Evolutionary conservation across 495 filamentous ascomycete genomes (phyloP), one percentile per base, ranked within the genome.

Genomic region (Bacidia gigantensis): DNA sequence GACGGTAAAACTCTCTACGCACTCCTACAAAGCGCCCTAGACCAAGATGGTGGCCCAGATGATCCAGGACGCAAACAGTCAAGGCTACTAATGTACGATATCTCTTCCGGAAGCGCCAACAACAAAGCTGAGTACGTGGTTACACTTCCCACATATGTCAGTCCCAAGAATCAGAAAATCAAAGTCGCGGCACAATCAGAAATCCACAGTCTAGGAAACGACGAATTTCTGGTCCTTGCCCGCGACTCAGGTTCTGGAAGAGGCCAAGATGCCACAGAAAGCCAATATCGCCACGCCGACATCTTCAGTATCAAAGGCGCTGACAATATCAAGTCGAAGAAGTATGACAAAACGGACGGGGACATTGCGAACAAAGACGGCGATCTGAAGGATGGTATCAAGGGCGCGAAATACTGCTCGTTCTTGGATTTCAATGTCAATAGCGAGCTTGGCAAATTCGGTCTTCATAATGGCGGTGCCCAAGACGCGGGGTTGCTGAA

Each of bases 381-480:
- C 17, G 64, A 69, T 5, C 62, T 88, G 22, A 70, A 82, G 11
- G 17, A 62, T 0, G 72, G 63, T 14, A 77, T 89, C 58, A 78
- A 64, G 2, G 72, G 81, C 0, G 83, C 80, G 1, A 68, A 70
- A 52, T 82, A 85, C 57, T 92, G 84, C 62, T 59, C 74, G 2
- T 89, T 83, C 63, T 55, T 89, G 32, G 81, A 88, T 63, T 85
- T 76, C 58, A 92, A 89, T 65, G 67, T 83, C 43, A 81, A 85
- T 50, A 55, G 65, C 11, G 71, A 89, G 67, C 69, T 89, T 22
- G 74, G 70, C 38, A 75, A 77, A 40, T 89, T 89, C 59, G 75
- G 77, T 0, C 57, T 87, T 11, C 81, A 84, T 56, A 87, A 88
- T 57, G 82, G 84, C 1, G 80, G 77, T 0, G 63, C 61, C 0